Percentiles rank a stretch among this genome's conserved stretches.
Evolutionary conservation across 768 basidiomycete genomes (phyloP).

Genomic region (Suillus brevipes): DNA sequence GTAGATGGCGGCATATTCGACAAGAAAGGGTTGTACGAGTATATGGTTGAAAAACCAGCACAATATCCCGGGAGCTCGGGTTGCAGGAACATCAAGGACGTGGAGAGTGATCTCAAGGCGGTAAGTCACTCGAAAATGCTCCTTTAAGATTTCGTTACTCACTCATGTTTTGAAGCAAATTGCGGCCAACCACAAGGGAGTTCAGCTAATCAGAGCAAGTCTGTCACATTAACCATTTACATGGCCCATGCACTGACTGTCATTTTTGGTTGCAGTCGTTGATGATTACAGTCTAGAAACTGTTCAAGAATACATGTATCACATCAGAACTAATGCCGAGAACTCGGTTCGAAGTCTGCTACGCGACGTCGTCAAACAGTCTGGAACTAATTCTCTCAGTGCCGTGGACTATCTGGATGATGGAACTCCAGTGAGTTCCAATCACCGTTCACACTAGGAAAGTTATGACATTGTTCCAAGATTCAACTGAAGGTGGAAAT

Average conservation of each 20-base stretch:
- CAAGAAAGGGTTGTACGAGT: conserved; percentile 66
- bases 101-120: conserved; percentile 90
- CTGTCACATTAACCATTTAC: conserved; percentile 22
- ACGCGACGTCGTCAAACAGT: conserved; percentile 67
- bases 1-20: conserved; percentile 84
- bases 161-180: conserved; percentile 62
- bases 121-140: conserved; percentile 42
- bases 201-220: conserved; percentile 82
- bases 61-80: conserved; percentile 85
- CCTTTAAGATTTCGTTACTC: background rate
- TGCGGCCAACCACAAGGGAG: conserved; percentile 91
- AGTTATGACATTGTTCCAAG: conserved; percentile 35
- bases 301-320: conserved; percentile 92
- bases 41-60: conserved; percentile 81
- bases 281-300: conserved; percentile 82
- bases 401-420: conserved; percentile 87
- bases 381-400: conserved; percentile 61
- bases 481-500: conserved; percentile 79
- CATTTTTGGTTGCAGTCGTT: conserved; percentile 53
- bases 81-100: conserved; percentile 83
- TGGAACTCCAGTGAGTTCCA: conserved; percentile 66
- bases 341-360: conserved; percentile 81
- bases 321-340: conserved; percentile 90
- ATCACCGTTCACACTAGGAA: background rate
- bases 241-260: conserved; percentile 10